A percentile compares a stretch with the other conserved stretches of the same genome.
phyloP scores from a whole-genome alignment of 192 early-diverging fungal genomes.

The Mortierella alpina region DNA sequence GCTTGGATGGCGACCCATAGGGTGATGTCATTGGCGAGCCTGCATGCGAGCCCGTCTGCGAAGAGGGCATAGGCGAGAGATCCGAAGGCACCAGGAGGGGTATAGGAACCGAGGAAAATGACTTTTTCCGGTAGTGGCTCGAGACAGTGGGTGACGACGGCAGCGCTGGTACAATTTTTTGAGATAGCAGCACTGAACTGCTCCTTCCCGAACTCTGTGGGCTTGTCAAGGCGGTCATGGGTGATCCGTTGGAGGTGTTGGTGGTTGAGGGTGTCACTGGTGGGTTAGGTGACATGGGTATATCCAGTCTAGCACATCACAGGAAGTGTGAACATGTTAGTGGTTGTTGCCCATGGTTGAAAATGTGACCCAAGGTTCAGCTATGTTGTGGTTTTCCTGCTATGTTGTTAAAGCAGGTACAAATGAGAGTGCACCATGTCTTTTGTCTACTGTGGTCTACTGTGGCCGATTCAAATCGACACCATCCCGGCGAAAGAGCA shows the following conservation, averaged over 20 bases:
- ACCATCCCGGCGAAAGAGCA: not conserved
- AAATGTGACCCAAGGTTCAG: constrained; percentile 1
- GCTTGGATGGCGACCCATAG: constrained; percentile 41
- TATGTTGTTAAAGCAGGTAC: not conserved
- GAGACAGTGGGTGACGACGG: constrained; percentile 10
- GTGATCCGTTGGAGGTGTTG: constrained; percentile 29
- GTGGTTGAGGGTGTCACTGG: constrained; percentile 30
- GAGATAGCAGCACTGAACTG: constrained; percentile 16
- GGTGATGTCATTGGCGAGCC: constrained; percentile 26
- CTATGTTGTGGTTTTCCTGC: not conserved
- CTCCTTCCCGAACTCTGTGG: constrained; percentile 34
- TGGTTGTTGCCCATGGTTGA: not conserved
- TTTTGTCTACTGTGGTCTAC: too few relatives aligned
- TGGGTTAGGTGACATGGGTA: constrained; percentile 50
- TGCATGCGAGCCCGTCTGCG: not conserved
- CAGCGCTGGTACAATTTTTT: constrained; percentile 2
- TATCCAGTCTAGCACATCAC: constrained; percentile 23
- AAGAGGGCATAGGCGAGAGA: not conserved
- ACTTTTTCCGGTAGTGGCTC: constrained; percentile 39
- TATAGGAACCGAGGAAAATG: constrained; percentile 29
- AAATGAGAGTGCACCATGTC: too few relatives aligned
- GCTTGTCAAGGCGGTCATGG: constrained; percentile 19
- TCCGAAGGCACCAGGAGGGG: constrained; percentile 20
- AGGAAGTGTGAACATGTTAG: too few relatives aligned
- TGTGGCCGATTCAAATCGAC: not conserved